phyloP scores from a whole-genome alignment of 371 early-diverging fungal species.

The Modicella reniformis region DNA sequence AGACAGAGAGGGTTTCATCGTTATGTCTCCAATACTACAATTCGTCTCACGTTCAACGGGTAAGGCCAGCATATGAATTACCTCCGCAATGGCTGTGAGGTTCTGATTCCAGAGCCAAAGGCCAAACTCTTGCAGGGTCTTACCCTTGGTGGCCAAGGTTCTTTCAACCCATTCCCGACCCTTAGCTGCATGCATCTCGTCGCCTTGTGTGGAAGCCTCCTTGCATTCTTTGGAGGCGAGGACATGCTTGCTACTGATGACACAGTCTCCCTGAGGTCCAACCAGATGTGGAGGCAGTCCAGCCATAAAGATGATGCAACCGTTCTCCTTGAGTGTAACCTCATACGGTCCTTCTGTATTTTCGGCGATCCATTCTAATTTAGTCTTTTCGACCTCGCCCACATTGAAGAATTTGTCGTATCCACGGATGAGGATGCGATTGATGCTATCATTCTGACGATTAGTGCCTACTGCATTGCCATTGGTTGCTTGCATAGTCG shows the following conservation, averaged over 20 bases:
- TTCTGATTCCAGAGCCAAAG: constrained; percentile 75
- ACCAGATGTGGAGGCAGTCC: constrained; percentile 64
- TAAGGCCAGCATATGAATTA: too few relatives aligned
- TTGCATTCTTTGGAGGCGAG: constrained; percentile 53
- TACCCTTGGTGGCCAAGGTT: constrained; percentile 68
- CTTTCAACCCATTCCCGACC: constrained; percentile 83
- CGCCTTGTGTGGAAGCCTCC: constrained; percentile 24
- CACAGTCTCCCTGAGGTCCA: constrained; percentile 60
- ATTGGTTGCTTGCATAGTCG: not conserved
- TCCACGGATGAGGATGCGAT: constrained; percentile 80
- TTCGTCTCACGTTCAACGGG: not conserved
- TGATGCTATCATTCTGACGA: constrained; percentile 6
- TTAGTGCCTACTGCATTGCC: not conserved
- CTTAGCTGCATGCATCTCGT: constrained; percentile 67
- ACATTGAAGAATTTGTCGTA: constrained; percentile 96
- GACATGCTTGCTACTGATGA: constrained; percentile 92
- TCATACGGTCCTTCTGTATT: constrained; percentile 88
- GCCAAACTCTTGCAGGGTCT: constrained; percentile 74
- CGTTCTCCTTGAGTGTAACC: constrained; percentile 94
- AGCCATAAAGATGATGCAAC: constrained; percentile 91
- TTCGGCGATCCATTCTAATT: constrained; percentile 58
- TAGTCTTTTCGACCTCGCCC: constrained; percentile 67
- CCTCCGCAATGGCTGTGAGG: constrained; percentile 87
- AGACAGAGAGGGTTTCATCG: not conserved
- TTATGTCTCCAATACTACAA: not conserved